Base-by-base conservation (phyloP, 441 rosid species). In the California macrophylla region DNA sequence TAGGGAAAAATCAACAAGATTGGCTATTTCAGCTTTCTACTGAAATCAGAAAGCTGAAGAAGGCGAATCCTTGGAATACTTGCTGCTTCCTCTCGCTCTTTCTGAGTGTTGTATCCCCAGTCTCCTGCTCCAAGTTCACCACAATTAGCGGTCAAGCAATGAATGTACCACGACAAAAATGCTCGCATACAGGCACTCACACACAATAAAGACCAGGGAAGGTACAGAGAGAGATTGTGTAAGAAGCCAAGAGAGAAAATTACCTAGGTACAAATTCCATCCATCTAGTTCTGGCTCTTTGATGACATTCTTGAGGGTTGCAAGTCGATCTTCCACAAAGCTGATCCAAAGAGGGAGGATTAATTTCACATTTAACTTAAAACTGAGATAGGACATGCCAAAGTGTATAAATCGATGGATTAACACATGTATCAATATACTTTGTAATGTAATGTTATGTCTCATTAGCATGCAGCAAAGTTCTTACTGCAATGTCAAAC, bases 281-380 rank as follows among this genome's bases (percentile, higher is more conserved):
- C 87, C 89, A 73, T 91, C 88, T 76, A 91, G 75, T 76, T 86
- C 86, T 69, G 95, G 89, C 71, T 89, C 95, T 77, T 85, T 88
- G 70, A 88, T 93, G 74, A 89, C 92, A 79, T 91, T 93, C 90
- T 86, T 93, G 64, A 91, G 80, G 5, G 95, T 91, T 52, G 91
- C 92, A 64, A 89, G 93, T 66, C 95, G 85, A 72, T 93, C 98
- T 85, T 93, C 98, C 76, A 91, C 95, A 64, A 91, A 93, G 83
- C 96, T 89, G 84, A 68, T 47, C 69, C 74, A 76, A 64, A 70
- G 42, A 71, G 20, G 50, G 30, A 13, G 54, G 58, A 69, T 23
- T 24, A 71, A 30, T 56, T 74, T 72, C 66, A 65, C 12, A 54
- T 54, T 52, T 54, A 16, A 54, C 25, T 54, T 54, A 13, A 13